Conservation (phyloP, 108 stramenopile genomes). For the Pseudonitzschia delicatissima region DNA sequence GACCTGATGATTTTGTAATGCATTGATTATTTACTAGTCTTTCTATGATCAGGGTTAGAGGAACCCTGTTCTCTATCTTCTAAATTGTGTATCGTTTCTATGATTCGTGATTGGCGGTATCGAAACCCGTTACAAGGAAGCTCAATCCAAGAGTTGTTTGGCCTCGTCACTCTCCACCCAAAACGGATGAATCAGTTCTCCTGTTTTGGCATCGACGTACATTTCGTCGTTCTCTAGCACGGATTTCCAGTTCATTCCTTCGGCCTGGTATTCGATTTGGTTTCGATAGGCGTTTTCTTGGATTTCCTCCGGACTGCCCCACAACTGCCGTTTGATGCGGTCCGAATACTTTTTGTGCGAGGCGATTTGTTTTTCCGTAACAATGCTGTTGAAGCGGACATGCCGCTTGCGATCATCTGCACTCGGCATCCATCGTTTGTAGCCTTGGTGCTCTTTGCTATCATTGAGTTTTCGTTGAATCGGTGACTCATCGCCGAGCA, state of each 20-base stretch:
- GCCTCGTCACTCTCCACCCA: conserved; percentile 20
- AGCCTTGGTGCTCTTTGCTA: background rate
- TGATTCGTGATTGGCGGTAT: no score
- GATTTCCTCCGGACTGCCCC: conserved; percentile 55
- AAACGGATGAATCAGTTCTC: conserved; percentile 51
- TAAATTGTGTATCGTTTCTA: no score
- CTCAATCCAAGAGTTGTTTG: background rate
- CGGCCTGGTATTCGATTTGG: conserved; percentile 60
- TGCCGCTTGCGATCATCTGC: background rate
- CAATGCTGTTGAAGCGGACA: conserved; percentile 6
- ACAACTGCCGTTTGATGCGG: conserved; percentile 50
- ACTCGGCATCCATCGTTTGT: background rate
- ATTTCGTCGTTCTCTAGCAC: conserved; percentile 78
- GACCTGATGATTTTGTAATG: no score
- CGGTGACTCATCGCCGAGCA: background rate
- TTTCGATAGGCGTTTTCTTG: conserved; percentile 62
- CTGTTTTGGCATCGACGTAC: conserved; percentile 42
- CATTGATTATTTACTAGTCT: no score
- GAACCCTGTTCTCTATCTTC: no score
- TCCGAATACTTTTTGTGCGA: conserved; percentile 44
- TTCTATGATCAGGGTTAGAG: no score
- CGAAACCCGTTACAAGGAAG: no score
- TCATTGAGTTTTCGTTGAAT: conserved; percentile 1
- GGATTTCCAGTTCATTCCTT: conserved; percentile 71
- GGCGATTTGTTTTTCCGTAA: conserved; percentile 6